These are phyloP conservation scores for Neurospora discreta DNA, from an alignment of 495 filamentous ascomycete species.

Conservation along the genomic window DNA sequence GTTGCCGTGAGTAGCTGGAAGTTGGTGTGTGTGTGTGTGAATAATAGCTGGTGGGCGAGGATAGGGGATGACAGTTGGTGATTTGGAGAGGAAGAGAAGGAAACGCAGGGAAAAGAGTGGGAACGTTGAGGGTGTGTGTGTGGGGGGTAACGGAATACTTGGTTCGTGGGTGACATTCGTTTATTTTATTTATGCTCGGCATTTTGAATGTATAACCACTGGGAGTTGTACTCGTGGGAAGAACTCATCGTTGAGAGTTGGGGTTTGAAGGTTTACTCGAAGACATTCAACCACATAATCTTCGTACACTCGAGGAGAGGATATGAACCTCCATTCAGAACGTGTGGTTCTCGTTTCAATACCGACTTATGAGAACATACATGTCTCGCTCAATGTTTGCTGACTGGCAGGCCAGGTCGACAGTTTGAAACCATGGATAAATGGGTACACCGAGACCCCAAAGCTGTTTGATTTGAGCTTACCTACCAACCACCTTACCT, in stretches of 20 bases:
- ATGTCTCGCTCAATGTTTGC: background rate
- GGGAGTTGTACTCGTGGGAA: background rate
- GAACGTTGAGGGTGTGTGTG: background rate
- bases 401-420: background rate
- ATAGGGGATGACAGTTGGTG: background rate
- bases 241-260: background rate
- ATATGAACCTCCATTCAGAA: background rate
- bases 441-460: conserved; percentile 2
- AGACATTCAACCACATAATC: background rate
- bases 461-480: background rate
- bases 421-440: background rate
- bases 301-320: background rate
- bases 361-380: background rate
- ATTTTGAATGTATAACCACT: too few species aligned
- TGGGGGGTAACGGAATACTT: background rate
- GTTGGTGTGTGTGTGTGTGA: background rate
- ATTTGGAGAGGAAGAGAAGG: background rate
- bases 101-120: background rate
- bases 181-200: too few species aligned
- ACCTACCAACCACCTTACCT: conserved; percentile 11
- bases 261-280: background rate
- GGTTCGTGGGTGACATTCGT: background rate
- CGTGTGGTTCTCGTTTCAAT: background rate
- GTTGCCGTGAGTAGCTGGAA: background rate
- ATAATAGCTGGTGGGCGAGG: background rate